Conservation (phyloP, 176 grass and related monocot genomes). For the Oryza australiensis region DNA sequence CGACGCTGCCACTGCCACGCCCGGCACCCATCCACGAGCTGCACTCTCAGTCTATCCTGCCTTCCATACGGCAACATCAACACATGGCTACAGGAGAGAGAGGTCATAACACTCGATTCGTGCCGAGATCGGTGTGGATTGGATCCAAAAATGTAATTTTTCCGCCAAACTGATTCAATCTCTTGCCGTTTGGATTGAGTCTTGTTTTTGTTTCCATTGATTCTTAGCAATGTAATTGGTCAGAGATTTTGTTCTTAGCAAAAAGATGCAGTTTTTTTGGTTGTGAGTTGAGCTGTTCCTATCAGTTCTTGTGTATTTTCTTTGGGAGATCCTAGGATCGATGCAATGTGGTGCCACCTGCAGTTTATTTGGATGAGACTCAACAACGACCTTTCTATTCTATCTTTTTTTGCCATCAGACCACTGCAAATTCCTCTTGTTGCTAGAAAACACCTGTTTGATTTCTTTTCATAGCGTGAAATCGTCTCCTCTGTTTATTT, state of each 20-base stretch:
- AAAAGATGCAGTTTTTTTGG: neutral
- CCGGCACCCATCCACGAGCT: no score
- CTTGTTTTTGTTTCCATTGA: neutral
- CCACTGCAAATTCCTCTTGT: neutral
- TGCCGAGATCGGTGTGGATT: neutral
- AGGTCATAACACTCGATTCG: neutral
- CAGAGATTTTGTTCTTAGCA: neutral
- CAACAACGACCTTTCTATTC: neutral
- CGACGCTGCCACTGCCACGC: no score
- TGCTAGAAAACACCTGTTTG: neutral
- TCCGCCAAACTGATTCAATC: neutral
- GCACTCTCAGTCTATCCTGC: neutral
- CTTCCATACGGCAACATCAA: neutral
- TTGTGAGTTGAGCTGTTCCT: slow-evolving; percentile 11
- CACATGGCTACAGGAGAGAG: neutral
- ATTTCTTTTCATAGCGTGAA: neutral
- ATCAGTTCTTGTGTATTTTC: slow-evolving; percentile 14
- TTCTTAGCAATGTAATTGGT: neutral
- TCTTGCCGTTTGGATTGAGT: neutral
- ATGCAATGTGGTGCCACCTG: slow-evolving; percentile 11
- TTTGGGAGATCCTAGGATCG: slow-evolving; percentile 30
- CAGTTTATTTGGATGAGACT: neutral
- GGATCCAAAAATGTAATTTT: neutral
- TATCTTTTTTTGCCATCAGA: neutral
- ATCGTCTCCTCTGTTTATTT: neutral